Conservation (phyloP, 805 yeast genomes). For the Maudiozyma saulgeensis region DNA sequence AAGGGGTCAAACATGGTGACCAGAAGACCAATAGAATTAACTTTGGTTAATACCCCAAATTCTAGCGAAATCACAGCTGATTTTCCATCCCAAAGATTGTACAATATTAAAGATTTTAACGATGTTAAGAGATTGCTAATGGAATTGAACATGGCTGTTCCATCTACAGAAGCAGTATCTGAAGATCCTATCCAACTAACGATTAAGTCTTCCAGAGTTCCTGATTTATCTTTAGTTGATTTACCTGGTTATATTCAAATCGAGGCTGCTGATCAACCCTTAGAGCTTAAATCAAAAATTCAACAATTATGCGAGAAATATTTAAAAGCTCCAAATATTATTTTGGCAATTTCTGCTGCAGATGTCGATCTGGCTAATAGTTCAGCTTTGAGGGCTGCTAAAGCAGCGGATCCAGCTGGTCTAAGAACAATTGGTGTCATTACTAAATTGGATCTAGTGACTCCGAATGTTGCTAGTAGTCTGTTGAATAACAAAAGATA, state of each 20-base stretch:
- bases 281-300: constrained; percentile 68
- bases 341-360: constrained; percentile 92
- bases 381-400: constrained; percentile 84
- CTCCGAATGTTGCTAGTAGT: constrained; percentile 58
- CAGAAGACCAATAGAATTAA: constrained; percentile 91
- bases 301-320: constrained; percentile 74
- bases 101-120: constrained; percentile 73
- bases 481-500: constrained; percentile 71
- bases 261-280: constrained; percentile 94
- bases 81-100: constrained; percentile 81
- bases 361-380: constrained; percentile 97
- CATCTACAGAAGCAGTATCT: constrained; percentile 75
- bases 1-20: constrained; percentile 98
- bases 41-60: constrained; percentile 78
- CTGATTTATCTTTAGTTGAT: constrained; percentile 90
- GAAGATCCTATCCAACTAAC: constrained; percentile 91
- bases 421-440: constrained; percentile 94
- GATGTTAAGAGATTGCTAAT: constrained; percentile 81
- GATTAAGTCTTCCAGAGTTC: constrained; percentile 80
- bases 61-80: constrained; percentile 81
- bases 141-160: constrained; percentile 89
- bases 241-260: constrained; percentile 96
- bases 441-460: constrained; percentile 86
- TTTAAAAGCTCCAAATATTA: constrained; percentile 84
- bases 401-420: constrained; percentile 84